Evolutionary conservation across 805 yeast species (phyloP).

Genomic region (Monosporozyma aquatica): DNA sequence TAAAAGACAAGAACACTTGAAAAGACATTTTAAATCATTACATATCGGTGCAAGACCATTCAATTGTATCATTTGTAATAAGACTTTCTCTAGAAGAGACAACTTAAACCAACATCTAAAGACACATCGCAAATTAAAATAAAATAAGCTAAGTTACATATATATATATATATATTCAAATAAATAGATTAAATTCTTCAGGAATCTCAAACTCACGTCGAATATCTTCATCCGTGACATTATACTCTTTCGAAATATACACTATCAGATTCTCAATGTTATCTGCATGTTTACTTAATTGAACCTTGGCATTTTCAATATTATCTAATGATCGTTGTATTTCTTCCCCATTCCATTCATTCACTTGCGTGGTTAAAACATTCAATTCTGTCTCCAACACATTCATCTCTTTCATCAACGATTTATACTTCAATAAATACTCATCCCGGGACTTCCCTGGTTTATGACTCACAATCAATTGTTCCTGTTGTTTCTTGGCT

Average conservation of each 20-base stretch:
- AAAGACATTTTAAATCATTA: constrained; percentile 61
- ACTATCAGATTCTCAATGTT: constrained; percentile 35
- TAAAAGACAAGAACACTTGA: constrained; percentile 68
- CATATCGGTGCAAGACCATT: constrained; percentile 68
- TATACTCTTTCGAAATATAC: constrained; percentile 29
- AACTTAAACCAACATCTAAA: constrained; percentile 58
- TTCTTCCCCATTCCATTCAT: constrained; percentile 14
- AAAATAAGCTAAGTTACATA: neutral
- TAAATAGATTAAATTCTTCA: constrained; percentile 26
- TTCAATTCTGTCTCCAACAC: neutral
- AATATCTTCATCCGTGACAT: constrained; percentile 26
- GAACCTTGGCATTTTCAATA: constrained; percentile 2
- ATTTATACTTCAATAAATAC: neutral
- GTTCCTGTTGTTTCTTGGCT: neutral
- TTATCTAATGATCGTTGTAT: constrained; percentile 8
- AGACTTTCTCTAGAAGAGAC: constrained; percentile 57
- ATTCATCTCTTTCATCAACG: neutral
- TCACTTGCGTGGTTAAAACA: constrained; percentile 1
- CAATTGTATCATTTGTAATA: constrained; percentile 49
- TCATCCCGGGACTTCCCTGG: neutral
- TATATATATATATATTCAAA: neutral
- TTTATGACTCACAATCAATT: neutral
- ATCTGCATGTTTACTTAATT: constrained; percentile 27
- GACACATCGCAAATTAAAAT: constrained; percentile 34
- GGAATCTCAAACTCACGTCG: constrained; percentile 38